phyloP scores from a whole-genome alignment of 805 yeast genomes.

The Candida xiaguanensis region DNA sequence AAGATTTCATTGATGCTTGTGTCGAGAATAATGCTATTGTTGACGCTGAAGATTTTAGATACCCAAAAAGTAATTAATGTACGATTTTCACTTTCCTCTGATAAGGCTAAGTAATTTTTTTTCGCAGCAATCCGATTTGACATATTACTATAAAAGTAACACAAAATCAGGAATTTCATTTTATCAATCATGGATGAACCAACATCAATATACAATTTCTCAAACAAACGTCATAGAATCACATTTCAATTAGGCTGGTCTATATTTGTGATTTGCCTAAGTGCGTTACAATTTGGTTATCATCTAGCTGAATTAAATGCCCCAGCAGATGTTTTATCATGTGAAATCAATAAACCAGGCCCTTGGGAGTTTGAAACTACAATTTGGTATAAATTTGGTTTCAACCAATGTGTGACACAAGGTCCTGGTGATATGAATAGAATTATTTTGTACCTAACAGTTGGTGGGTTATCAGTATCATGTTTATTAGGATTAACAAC shows the following conservation, averaged over 20 bases:
- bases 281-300: conserved; percentile 38
- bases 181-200: conserved; percentile 5
- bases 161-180: conserved; percentile 6
- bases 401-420: conserved; percentile 29
- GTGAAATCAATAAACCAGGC: conserved; percentile 18
- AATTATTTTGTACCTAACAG: conserved; percentile 31
- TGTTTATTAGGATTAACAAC: conserved; percentile 24
- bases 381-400: conserved; percentile 22
- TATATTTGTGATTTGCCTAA: conserved; percentile 28
- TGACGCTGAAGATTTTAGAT: conserved; percentile 29
- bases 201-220: conserved; percentile 8
- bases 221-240: conserved; percentile 13
- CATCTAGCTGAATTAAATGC: conserved; percentile 39
- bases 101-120: conserved; percentile 1
- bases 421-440: conserved; percentile 16
- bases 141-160: neutral
- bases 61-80: conserved; percentile 4
- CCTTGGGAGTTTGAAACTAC: conserved; percentile 19
- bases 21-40: conserved; percentile 20
- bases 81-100: no score
- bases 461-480: conserved; percentile 35
- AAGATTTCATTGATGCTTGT: conserved; percentile 28
- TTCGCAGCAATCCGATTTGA: conserved; percentile 4
- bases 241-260: conserved; percentile 34
- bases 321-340: conserved; percentile 26